phyloP scores from a whole-genome alignment of 148 eudicot species.

The Vaccinium macrocarpon region DNA sequence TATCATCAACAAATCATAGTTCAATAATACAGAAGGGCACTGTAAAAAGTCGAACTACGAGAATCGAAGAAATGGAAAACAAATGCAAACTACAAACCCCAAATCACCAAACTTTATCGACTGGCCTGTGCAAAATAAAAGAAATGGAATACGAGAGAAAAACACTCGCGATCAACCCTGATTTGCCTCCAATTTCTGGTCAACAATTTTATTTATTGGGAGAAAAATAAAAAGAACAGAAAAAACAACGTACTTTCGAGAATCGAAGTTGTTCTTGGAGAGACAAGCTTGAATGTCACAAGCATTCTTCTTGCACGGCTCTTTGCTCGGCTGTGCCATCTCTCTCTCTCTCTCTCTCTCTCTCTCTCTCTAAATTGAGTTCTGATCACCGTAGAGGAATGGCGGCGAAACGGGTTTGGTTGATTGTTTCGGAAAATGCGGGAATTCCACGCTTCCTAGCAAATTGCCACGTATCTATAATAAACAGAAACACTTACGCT shows the following conservation, averaged over 20 bases:
- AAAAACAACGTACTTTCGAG: constrained; percentile 39
- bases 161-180: neutral
- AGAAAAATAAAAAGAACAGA: neutral
- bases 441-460: neutral
- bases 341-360: constrained; percentile 16
- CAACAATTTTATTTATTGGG: neutral
- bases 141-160: neutral
- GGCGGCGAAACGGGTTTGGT: neutral
- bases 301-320: constrained; percentile 88
- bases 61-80: neutral
- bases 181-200: neutral
- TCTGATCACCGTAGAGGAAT: neutral
- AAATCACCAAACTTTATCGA: neutral
- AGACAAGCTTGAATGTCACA: constrained; percentile 92
- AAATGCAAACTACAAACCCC: neutral
- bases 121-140: too few species aligned
- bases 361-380: neutral
- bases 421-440: neutral
- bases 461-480: neutral
- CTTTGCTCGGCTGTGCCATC: constrained; percentile 66
- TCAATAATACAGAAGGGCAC: neutral
- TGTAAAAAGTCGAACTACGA: neutral
- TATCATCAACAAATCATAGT: neutral
- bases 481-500: too few species aligned
- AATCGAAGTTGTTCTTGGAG: constrained; percentile 73